phyloP scores from a whole-genome alignment of 2,329 filamentous ascomycete species.

The Verticillium nubilum region DNA sequence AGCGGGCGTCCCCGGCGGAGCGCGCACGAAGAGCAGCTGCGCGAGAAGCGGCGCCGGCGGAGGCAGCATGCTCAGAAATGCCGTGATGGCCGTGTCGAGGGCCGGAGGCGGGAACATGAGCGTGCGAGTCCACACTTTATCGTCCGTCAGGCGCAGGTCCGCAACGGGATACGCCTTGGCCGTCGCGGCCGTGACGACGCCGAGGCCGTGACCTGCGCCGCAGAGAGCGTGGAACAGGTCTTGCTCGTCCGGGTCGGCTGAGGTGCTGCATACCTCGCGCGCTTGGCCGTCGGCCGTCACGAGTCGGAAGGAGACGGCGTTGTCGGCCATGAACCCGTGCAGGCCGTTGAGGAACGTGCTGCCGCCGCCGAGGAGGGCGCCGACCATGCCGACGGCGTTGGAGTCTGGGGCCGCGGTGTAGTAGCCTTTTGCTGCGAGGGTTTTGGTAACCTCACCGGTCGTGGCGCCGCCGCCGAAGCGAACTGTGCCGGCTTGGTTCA shows the following conservation, averaged over 20 bases:
- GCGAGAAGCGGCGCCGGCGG: conserved; percentile 11
- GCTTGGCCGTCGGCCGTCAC: conserved; percentile 14
- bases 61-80: conserved; percentile 15
- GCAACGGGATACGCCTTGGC: conserved; percentile 17
- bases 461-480: conserved; percentile 22
- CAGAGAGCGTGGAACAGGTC: conserved; percentile 23
- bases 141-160: conserved; percentile 17
- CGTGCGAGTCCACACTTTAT: conserved; percentile 24
- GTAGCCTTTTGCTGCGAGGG: conserved; percentile 17
- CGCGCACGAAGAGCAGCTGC: conserved; percentile 19
- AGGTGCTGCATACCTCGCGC: conserved; percentile 5
- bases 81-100: conserved; percentile 13
- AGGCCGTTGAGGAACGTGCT: conserved; percentile 19
- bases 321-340: conserved; percentile 26
- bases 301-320: conserved; percentile 20
- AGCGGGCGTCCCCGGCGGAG: conserved; percentile 20
- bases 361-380: conserved; percentile 20
- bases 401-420: conserved; percentile 23
- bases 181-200: conserved; percentile 22
- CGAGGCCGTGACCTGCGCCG: conserved; percentile 27
- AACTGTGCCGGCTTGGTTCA: conserved; percentile 18
- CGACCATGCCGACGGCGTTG: conserved; percentile 19
- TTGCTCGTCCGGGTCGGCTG: conserved; percentile 16
- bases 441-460: conserved; percentile 18
- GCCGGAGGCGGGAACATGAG: conserved; percentile 20